A percentile compares a stretch with the other conserved stretches of the same genome.
These are phyloP conservation scores for Neolentinus lepideus DNA, from an alignment of 1,284 basidiomycete genomes.

Conservation along the genomic window DNA sequence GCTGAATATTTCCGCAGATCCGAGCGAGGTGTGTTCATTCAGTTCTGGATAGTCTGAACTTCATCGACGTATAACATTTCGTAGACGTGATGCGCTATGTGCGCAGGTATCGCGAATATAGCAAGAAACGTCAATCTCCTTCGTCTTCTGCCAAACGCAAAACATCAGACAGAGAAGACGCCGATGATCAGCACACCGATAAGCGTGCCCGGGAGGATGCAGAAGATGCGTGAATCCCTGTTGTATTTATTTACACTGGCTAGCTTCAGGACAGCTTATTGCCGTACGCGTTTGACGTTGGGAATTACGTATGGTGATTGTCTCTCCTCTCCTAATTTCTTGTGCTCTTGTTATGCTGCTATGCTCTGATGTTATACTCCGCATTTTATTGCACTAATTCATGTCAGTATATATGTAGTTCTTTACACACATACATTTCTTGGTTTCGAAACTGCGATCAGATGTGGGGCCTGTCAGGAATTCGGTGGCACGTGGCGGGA, in stretches of 20 bases:
- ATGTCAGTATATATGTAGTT: background rate
- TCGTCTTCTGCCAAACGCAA: background rate
- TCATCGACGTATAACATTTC: background rate
- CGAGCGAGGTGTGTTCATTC: constrained; percentile 30
- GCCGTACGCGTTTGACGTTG: background rate
- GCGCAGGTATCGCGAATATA: background rate
- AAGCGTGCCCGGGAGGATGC: background rate
- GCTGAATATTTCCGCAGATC: constrained; percentile 48
- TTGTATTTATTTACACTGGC: background rate
- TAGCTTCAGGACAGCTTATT: background rate
- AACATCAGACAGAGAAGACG: background rate
- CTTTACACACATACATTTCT: background rate
- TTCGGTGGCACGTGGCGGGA: background rate
- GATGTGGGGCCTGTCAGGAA: background rate
- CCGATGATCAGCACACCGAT: background rate
- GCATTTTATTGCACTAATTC: no score
- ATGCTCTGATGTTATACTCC: background rate
- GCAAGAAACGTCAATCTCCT: background rate
- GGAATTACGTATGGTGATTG: background rate
- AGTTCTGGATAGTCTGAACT: background rate
- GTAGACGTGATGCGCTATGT: background rate
- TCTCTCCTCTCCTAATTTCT: background rate
- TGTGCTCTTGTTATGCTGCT: background rate
- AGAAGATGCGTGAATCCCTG: background rate
- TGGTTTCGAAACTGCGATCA: background rate